Conservation (phyloP, 306 rosid genomes). For the Benincasa hispida region DNA sequence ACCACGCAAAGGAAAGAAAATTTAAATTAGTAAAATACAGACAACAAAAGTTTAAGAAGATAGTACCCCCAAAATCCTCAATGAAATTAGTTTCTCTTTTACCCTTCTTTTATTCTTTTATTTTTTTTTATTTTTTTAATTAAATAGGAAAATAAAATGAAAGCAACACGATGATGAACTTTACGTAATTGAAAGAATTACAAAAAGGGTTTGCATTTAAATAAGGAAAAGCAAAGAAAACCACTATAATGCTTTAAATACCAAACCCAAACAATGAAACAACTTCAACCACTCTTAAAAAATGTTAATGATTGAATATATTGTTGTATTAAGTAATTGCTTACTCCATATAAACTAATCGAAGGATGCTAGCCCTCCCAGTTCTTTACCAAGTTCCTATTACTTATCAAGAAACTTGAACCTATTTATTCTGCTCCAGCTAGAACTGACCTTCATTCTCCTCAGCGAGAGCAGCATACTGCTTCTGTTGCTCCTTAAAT, state of each 20-base stretch:
- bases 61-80: neutral
- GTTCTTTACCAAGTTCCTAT: neutral
- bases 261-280: neutral
- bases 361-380: neutral
- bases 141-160: neutral
- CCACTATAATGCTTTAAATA: neutral
- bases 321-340: neutral
- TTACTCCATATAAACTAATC: neutral
- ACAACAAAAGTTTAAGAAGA: neutral
- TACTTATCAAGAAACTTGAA: neutral
- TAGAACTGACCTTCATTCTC: slow-evolving; percentile 60
- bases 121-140: too few relatives aligned
- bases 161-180: neutral
- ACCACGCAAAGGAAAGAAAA: neutral
- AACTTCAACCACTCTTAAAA: neutral
- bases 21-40: neutral
- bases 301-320: neutral
- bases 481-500: slow-evolving; percentile 46
- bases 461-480: slow-evolving; percentile 51
- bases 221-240: neutral
- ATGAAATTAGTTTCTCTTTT: neutral
- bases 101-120: too few relatives aligned
- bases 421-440: slow-evolving; percentile 5
- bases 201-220: neutral
- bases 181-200: neutral